These are phyloP conservation scores for Eucalyptus lansdowneana DNA, from an alignment of 345 rosid species.

Conservation along the genomic window DNA sequence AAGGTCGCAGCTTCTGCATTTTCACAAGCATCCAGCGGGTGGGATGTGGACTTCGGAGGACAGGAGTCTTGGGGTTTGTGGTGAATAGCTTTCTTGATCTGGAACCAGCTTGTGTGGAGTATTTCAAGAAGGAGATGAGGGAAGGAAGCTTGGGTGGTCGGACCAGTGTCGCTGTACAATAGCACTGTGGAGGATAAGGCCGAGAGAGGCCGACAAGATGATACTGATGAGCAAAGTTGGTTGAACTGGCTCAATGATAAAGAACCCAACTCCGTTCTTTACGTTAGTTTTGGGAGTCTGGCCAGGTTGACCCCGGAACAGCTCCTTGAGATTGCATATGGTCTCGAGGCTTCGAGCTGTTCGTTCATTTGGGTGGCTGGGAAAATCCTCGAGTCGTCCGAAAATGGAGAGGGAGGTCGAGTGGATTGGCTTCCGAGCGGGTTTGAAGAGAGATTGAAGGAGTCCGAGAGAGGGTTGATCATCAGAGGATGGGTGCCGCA, in stretches of 20 bases:
- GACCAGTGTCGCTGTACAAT: constrained; percentile 34
- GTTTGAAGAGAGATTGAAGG: constrained; percentile 16
- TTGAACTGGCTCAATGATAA: constrained; percentile 33
- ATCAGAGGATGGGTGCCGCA: constrained; percentile 49
- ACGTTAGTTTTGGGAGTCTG: constrained; percentile 34
- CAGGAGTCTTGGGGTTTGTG: constrained; percentile 10
- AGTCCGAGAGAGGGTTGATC: constrained; percentile 11
- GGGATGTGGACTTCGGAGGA: neutral
- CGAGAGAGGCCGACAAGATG: constrained; percentile 16
- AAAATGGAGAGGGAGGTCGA: neutral
- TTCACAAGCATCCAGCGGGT: neutral
- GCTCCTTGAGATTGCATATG: constrained; percentile 23
- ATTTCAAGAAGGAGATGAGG: constrained; percentile 11
- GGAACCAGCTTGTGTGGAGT: constrained; percentile 27
- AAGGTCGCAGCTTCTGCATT: constrained; percentile 13
- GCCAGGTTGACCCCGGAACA: constrained; percentile 14
- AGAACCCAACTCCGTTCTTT: constrained; percentile 28
- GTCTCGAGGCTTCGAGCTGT: constrained; percentile 22
- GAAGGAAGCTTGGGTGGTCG: constrained; percentile 28
- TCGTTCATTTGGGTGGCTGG: constrained; percentile 39
- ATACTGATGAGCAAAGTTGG: constrained; percentile 5
- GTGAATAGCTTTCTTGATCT: constrained; percentile 30
- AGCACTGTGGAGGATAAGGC: constrained; percentile 14
- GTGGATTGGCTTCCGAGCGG: constrained; percentile 13
- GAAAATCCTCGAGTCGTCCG: neutral